Base-by-base conservation (phyloP, 1,284 basidiomycete species). In the Boletus nobilissimus region DNA sequence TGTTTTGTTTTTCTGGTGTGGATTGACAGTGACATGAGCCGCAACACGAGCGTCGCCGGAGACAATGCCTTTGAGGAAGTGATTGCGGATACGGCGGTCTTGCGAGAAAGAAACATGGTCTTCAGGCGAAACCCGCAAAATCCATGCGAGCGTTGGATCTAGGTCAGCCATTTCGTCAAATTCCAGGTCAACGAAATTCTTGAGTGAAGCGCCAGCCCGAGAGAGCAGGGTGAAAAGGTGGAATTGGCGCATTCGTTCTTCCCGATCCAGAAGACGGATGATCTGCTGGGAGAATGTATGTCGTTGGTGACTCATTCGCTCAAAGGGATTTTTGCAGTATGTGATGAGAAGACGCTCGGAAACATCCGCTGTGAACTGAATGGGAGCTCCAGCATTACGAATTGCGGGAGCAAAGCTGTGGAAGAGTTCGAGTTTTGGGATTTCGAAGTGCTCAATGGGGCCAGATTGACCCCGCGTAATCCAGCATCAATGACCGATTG, bases 21-120 rank as follows among this genome's bases (percentile, higher is more conserved):
- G 73, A 2, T 36, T 70, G 26, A 78, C 24, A 18, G 70, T 77
- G 16, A 78, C 66, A n/a, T 78, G 68, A 10, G 70, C 48, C 3
- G 77, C 62, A 6, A 54, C 48, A 32, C 22, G 62, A 24, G 70
- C 70, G 46, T 76, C 73, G 5, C 48, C 40, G 5, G 40, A 75
- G 48, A 80, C 5, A 5, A 78, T 71, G 9, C 77, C 77, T 24
- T 75, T 80, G 7, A 76, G 40, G 39, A 80, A 78, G 19, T 76
- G 68, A 32, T 80, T 80, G 40, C 46, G 32, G 36, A 78, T 73
- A 26, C 70, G 75, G 5, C 34, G 54, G 24, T 71, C 36, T 5
- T 54, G 5, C 6, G 72, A 71, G 26, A 79, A 78, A 11, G 66
- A 7, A 1, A 54, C n/a, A 34, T 72, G 71, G 29, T 74, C 70